Evolutionary conservation across 805 yeast genomes (phyloP).

Genomic region (Nakazawaea ernobii): DNA sequence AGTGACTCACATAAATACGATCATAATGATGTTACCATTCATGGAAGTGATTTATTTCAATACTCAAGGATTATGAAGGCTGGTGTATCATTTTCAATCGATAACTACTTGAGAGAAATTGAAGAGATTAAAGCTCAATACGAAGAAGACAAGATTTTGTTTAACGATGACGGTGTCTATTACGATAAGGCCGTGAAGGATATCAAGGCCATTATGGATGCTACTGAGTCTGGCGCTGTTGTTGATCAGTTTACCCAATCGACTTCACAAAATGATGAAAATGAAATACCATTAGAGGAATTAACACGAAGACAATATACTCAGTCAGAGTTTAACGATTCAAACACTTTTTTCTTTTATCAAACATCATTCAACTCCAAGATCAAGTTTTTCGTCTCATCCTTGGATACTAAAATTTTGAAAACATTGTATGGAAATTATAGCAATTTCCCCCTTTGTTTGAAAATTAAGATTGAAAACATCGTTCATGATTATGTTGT

Average conservation of each 20-base stretch:
- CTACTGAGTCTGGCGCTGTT: slow-evolving; percentile 28
- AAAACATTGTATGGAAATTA: slow-evolving; percentile 56
- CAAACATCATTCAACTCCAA: slow-evolving; percentile 70
- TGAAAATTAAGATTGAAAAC: slow-evolving; percentile 62
- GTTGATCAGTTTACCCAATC: slow-evolving; percentile 5
- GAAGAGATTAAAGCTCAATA: slow-evolving; percentile 41
- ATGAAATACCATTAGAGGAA: slow-evolving; percentile 2
- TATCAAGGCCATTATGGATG: slow-evolving; percentile 41
- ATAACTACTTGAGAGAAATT: slow-evolving; percentile 58
- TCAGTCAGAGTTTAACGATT: slow-evolving; percentile 25
- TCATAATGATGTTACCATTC: slow-evolving; percentile 19
- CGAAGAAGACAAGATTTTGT: slow-evolving; percentile 54
- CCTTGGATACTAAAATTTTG: slow-evolving; percentile 74
- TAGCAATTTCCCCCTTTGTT: slow-evolving; percentile 58
- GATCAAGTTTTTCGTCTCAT: slow-evolving; percentile 63
- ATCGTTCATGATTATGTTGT: slow-evolving; percentile 61
- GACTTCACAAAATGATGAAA: neutral
- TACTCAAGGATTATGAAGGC: slow-evolving; percentile 72
- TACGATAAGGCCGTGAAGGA: slow-evolving; percentile 48
- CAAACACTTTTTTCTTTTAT: slow-evolving; percentile 60
- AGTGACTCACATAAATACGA: slow-evolving; percentile 16
- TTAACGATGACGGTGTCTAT: slow-evolving; percentile 53
- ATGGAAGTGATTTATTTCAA: slow-evolving; percentile 26
- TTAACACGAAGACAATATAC: slow-evolving; percentile 4
- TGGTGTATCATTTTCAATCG: slow-evolving; percentile 43